These are phyloP conservation scores for Monosporozyma siamensis DNA, from an alignment of 805 yeast species.

Conservation along the genomic window DNA sequence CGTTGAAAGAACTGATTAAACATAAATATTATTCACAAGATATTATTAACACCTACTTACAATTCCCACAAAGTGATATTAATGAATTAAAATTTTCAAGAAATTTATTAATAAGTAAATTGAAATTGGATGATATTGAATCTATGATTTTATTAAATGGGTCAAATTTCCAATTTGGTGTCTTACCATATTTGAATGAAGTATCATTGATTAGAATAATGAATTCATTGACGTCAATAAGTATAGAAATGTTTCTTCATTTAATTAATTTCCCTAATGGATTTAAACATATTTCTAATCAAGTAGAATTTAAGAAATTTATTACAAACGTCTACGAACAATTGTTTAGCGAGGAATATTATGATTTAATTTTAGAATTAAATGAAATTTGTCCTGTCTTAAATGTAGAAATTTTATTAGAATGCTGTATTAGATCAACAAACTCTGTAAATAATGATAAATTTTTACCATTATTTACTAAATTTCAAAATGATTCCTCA, in stretches of 20 bases:
- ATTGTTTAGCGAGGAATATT: constrained; percentile 13
- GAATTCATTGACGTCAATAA: constrained; percentile 6
- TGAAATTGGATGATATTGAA: constrained; percentile 9
- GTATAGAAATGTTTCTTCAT: constrained; percentile 8
- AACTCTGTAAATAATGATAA: constrained; percentile 8
- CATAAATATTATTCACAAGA: constrained; percentile 13
- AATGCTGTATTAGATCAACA: constrained; percentile 21
- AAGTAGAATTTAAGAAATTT: constrained; percentile 21
- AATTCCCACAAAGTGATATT: constrained; percentile 9
- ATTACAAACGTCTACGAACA: constrained; percentile 17
- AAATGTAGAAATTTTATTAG: constrained; percentile 18
- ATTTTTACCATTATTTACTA: constrained; percentile 12
- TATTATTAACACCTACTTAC: constrained; percentile 13
- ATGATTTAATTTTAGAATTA: constrained; percentile 13
- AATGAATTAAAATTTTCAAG: constrained; percentile 16
- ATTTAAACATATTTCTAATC: constrained; percentile 23
- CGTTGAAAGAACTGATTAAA: constrained; percentile 22
- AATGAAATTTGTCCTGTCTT: constrained; percentile 22
- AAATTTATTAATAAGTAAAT: constrained; percentile 12
- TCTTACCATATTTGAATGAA: constrained; percentile 20
- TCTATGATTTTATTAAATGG: constrained; percentile 1
- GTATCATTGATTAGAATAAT: constrained; percentile 19
- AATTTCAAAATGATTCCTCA: constrained; percentile 9
- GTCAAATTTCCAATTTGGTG: constrained; percentile 6
- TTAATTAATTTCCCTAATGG: constrained; percentile 21